Percentiles rank a stretch among this genome's conserved stretches.
These are phyloP conservation scores for Schoenoplectus tabernaemontani DNA, from an alignment of 202 grass and related monocot species.

Conservation along the genomic window DNA sequence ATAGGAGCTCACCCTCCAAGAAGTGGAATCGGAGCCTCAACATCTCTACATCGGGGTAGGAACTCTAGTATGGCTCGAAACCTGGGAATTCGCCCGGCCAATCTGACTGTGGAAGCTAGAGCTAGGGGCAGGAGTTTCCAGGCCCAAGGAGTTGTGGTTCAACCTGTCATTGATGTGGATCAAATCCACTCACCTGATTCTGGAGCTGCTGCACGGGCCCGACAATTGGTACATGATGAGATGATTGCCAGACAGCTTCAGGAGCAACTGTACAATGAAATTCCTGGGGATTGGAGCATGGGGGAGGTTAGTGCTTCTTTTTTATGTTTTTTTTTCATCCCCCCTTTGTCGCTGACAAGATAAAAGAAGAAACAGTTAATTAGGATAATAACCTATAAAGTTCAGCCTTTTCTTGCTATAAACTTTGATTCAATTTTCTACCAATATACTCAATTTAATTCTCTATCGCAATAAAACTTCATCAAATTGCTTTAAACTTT, in stretches of 20 bases:
- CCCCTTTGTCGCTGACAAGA: neutral
- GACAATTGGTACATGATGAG: constrained; percentile 76
- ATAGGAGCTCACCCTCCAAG: constrained; percentile 23
- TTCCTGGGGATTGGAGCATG: constrained; percentile 31
- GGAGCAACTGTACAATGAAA: constrained; percentile 74
- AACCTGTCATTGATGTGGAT: constrained; percentile 31
- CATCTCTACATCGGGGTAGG: constrained; percentile 28
- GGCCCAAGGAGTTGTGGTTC: constrained; percentile 10
- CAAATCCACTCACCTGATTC: constrained; percentile 15
- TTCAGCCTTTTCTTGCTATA: neutral
- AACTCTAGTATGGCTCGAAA: constrained; percentile 31
- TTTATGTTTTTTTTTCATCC: neutral
- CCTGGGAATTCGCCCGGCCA: constrained; percentile 24
- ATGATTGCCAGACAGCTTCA: constrained; percentile 79
- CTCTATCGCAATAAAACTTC: too few relatives aligned
- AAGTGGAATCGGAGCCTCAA: constrained; percentile 30
- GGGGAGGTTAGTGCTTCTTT: constrained; percentile 50
- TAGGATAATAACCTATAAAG: neutral
- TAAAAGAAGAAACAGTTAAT: neutral
- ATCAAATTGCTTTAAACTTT: too few relatives aligned
- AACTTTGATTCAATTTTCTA: neutral
- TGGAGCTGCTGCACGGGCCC: constrained; percentile 24
- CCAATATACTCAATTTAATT: neutral
- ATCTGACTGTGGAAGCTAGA: constrained; percentile 32
- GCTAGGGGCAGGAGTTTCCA: constrained; percentile 26